These are phyloP conservation scores for Myriangium duriaei DNA, from an alignment of 2,329 filamentous ascomycete species.

Conservation along the genomic window DNA sequence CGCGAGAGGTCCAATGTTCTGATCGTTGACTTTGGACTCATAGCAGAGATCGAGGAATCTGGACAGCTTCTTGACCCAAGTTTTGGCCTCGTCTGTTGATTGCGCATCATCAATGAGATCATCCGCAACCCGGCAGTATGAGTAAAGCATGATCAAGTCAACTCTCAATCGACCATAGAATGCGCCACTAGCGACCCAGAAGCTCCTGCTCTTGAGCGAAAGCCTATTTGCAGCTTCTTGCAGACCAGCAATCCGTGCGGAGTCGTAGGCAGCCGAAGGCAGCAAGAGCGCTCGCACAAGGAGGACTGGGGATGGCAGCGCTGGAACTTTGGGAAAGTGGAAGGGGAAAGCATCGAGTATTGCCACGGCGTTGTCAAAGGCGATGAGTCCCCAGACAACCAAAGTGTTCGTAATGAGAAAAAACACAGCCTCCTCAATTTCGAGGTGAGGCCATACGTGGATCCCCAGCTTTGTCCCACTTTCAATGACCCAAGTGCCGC, in stretches of 20 bases:
- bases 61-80: slow-evolving; percentile 48
- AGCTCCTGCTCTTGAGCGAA: slow-evolving; percentile 55
- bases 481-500: slow-evolving; percentile 62
- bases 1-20: slow-evolving; percentile 17
- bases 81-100: slow-evolving; percentile 38
- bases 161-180: slow-evolving; percentile 57
- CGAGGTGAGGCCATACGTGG: slow-evolving; percentile 51
- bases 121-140: slow-evolving; percentile 61
- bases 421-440: slow-evolving; percentile 63
- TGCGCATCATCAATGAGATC: slow-evolving; percentile 57
- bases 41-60: slow-evolving; percentile 46
- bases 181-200: slow-evolving; percentile 58
- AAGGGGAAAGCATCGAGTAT: slow-evolving; percentile 51
- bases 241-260: slow-evolving; percentile 44
- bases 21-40: slow-evolving; percentile 16
- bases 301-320: slow-evolving; percentile 35
- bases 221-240: slow-evolving; percentile 47
- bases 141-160: slow-evolving; percentile 57
- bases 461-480: slow-evolving; percentile 53
- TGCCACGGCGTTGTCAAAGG: slow-evolving; percentile 57
- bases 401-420: slow-evolving; percentile 58
- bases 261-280: slow-evolving; percentile 41
- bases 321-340: slow-evolving; percentile 40
- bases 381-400: slow-evolving; percentile 55
- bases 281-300: slow-evolving; percentile 42